Base-by-base conservation (phyloP, 1,139 yeast species). In the Petasospora rhodanensis region DNA sequence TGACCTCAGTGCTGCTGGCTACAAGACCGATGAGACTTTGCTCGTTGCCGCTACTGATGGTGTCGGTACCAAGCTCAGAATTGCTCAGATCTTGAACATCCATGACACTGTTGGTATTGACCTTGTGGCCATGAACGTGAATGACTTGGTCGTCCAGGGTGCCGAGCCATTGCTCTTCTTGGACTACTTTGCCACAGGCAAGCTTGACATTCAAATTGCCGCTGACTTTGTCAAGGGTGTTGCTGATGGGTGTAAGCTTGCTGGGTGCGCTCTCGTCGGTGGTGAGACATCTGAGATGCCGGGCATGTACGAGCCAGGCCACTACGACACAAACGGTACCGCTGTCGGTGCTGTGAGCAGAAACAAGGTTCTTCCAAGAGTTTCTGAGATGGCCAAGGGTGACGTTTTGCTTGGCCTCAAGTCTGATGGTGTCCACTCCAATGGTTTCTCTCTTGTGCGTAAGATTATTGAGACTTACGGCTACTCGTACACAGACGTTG, bases 261-360 rank as follows among this genome's bases (percentile, higher is more conserved):
- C 98, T 23, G 96, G 95, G 11, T 91, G 98, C 71, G 98, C 99
- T 7, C 71, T 93, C 42, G 96, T 93, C 41, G 99, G 99, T 37
- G 99, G 98, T 47, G 98, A 93, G 62, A 93, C 99, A 31, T 85
- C 95, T 37, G 99, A 93, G 69, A 93, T 93, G 99, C 99, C 99
- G 25, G 98, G 98, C 47, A 86, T 93, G 82, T 93, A 93, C 56
- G 83, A 79, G 38, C 87, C 79, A 39, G 94, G 93, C 28, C 98
- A 93, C 61, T 93, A 93, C 58, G 99, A 93, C 62, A 89, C 96
- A 40, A 91, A 91, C 54, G 98, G 99, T 61, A 91, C 98, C 26
- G 93, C 96, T 33, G 89, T 93, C 32, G 99, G 99, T 53, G 98
- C 98, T n/a, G 97, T 93, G n/a, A 66, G 73, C 48, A 84, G 82